A percentile compares a stretch with the other conserved stretches of the same genome.
phyloP scores from a whole-genome alignment of 2,329 filamentous ascomycete genomes.

The Hymenoscyphus salicellus region DNA sequence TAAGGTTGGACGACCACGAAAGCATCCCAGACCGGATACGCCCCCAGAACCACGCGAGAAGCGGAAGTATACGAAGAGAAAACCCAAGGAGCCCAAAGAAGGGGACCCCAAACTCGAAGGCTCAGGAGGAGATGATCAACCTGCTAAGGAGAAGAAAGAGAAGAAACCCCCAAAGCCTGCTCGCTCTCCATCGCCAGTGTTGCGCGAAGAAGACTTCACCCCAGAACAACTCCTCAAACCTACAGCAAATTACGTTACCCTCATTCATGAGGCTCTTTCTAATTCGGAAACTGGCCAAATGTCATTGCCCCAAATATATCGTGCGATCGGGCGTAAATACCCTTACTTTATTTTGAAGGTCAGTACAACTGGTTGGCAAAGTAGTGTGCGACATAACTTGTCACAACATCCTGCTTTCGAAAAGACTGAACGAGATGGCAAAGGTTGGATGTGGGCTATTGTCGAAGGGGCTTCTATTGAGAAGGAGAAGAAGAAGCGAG shows the following conservation, averaged over 20 bases:
- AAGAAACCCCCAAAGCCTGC: constrained; percentile 45
- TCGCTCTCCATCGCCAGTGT: constrained; percentile 52
- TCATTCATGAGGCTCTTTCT: constrained; percentile 55
- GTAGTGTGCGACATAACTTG: constrained; percentile 61
- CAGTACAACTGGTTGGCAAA: constrained; percentile 57
- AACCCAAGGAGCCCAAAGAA: constrained; percentile 46
- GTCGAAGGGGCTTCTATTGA: constrained; percentile 52
- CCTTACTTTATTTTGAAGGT: constrained; percentile 55
- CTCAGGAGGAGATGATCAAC: constrained; percentile 48
- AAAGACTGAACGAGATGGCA: constrained; percentile 51
- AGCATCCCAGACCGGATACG: constrained; percentile 60
- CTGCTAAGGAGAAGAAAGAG: constrained; percentile 51
- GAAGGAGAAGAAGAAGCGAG: constrained; percentile 50
- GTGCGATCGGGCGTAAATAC: constrained; percentile 55
- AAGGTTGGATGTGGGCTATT: constrained; percentile 56
- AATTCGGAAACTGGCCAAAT: constrained; percentile 48
- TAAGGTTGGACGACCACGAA: constrained; percentile 63
- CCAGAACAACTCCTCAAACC: constrained; percentile 72
- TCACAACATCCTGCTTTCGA: constrained; percentile 54
- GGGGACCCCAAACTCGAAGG: constrained; percentile 48
- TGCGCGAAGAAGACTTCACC: constrained; percentile 56
- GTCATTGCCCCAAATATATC: constrained; percentile 59
- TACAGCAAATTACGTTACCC: constrained; percentile 53
- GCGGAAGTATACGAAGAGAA: constrained; percentile 64
- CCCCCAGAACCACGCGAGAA: constrained; percentile 56